Percentiles rank a stretch among this genome's conserved stretches.
phyloP scores from a whole-genome alignment of 2,329 filamentous ascomycete genomes.

The Westerdykella sp. region DNA sequence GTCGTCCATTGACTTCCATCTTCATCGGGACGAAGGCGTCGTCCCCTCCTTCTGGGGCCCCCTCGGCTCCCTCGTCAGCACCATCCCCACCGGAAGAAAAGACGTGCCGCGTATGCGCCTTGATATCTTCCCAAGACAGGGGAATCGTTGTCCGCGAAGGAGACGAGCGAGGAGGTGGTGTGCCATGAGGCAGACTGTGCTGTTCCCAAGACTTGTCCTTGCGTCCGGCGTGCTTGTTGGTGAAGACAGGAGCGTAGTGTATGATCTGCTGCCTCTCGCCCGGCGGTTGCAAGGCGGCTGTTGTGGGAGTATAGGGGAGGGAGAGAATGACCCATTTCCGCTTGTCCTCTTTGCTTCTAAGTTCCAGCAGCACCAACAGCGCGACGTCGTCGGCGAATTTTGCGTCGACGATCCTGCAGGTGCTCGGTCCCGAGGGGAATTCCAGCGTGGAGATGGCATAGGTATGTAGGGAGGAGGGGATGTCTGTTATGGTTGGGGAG shows the following conservation, averaged over 20 bases:
- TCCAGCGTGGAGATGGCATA: conserved; percentile 51
- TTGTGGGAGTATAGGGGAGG: conserved; percentile 14
- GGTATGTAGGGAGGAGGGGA: conserved; percentile 22
- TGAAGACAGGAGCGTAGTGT: too few relatives aligned
- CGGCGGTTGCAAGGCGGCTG: neutral
- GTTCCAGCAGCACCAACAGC: conserved; percentile 54
- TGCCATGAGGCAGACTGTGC: conserved; percentile 3
- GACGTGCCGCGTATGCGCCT: conserved; percentile 38
- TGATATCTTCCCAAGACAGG: conserved; percentile 7
- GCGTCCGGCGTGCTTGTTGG: too few relatives aligned
- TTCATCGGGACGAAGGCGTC: conserved; percentile 44
- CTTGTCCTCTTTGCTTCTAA: conserved; percentile 6
- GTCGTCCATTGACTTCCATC: conserved; percentile 52
- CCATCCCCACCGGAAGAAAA: conserved; percentile 29
- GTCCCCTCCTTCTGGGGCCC: too few relatives aligned
- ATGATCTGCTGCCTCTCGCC: neutral
- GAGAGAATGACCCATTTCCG: conserved; percentile 13
- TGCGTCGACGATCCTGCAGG: conserved; percentile 48
- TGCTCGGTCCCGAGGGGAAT: conserved; percentile 27
- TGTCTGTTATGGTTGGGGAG: conserved; percentile 37
- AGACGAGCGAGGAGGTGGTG: neutral
- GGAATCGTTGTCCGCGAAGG: neutral
- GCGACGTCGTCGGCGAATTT: conserved; percentile 61
- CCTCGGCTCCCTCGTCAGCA: too few relatives aligned
- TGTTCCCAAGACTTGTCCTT: neutral